A percentile compares a stretch with the other conserved stretches of the same genome.
phyloP scores from a whole-genome alignment of 352 stramenopile genomes.

The Saprolegnia diclina region DNA sequence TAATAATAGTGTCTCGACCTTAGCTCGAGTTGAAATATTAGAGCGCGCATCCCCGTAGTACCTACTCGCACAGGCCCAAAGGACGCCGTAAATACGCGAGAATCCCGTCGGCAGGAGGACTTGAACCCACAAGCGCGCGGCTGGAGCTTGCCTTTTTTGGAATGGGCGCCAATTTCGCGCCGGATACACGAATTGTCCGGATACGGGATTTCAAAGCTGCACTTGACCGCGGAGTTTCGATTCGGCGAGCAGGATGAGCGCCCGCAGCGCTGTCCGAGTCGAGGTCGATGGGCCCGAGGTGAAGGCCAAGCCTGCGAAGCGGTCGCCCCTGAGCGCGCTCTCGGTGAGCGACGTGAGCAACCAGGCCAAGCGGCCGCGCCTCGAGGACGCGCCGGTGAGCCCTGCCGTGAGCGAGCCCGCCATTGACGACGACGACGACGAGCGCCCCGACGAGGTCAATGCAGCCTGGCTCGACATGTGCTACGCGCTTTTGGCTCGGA shows the following conservation, averaged over 20 bases:
- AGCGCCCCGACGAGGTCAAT: slow-evolving; percentile 32
- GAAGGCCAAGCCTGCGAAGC: slow-evolving; percentile 1
- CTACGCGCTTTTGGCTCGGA: slow-evolving; percentile 57
- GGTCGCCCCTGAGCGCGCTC: slow-evolving; percentile 17
- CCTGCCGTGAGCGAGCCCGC: neutral
- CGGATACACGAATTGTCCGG: neutral
- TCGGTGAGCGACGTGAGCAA: slow-evolving; percentile 1
- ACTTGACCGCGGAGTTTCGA: neutral
- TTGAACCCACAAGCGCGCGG: no score
- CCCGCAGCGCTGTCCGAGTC: neutral
- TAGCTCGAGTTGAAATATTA: no score
- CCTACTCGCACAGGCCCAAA: no score
- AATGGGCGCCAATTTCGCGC: neutral
- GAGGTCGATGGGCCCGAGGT: slow-evolving; percentile 1
- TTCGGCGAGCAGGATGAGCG: neutral
- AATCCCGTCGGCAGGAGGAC: no score
- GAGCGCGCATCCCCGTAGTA: no score
- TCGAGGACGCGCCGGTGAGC: neutral
- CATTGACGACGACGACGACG: neutral
- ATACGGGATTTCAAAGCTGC: neutral
- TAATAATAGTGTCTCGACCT: no score
- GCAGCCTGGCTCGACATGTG: slow-evolving; percentile 83
- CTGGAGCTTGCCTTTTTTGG: neutral
- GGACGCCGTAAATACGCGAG: no score
- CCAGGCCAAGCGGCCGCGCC: neutral